phyloP scores from a whole-genome alignment of 371 early-diverging fungal genomes.

The Massospora cicadina region DNA sequence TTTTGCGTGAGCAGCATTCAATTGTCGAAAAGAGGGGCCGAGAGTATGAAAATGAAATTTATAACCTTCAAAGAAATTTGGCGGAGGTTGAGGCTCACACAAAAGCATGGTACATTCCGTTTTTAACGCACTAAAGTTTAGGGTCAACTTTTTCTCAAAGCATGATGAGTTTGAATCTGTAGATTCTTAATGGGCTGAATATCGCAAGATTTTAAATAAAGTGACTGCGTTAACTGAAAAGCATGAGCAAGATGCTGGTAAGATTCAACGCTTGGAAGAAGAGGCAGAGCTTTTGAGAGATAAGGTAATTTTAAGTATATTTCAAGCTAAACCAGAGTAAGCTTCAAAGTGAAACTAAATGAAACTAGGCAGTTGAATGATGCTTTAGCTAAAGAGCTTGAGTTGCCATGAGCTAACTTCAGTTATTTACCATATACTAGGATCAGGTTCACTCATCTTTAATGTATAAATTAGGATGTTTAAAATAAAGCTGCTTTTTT shows the following conservation, averaged over 20 bases:
- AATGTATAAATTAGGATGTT: no score
- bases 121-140: not conserved
- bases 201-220: not conserved
- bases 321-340: no score
- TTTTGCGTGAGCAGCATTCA: not conserved
- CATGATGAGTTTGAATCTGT: not conserved
- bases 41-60: not conserved
- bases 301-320: no score
- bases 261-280: not conserved
- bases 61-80: not conserved
- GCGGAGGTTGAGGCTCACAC: not conserved
- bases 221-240: not conserved
- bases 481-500: no score
- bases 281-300: no score
- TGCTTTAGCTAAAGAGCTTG: no score
- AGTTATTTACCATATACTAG: no score
- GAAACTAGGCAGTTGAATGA: no score
- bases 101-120: not conserved
- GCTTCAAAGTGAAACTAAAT: no score
- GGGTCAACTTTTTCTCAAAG: not conserved
- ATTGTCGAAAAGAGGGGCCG: not conserved
- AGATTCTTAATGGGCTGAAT: not conserved
- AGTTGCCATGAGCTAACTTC: no score
- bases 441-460: no score
- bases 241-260: not conserved